Evolutionary conservation across 148 eudicot genomes (phyloP).

Genomic region (Nyssa sinensis): DNA sequence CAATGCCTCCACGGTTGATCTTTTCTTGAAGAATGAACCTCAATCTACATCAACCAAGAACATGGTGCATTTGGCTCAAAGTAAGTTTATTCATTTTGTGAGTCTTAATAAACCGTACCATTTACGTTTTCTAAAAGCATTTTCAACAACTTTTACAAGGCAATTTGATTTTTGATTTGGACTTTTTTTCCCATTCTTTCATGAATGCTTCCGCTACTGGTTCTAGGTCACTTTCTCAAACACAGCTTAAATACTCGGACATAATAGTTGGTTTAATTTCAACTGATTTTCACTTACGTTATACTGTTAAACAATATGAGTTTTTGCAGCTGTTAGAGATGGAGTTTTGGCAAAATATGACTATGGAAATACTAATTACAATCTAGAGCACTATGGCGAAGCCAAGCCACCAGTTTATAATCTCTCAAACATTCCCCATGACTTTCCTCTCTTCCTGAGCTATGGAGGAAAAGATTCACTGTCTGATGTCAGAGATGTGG

Average conservation of each 20-base stretch:
- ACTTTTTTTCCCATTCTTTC: too few species aligned
- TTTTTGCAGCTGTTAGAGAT: constrained; percentile 48
- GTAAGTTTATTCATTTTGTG: constrained; percentile 31
- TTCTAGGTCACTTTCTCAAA: too few species aligned
- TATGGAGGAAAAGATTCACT: constrained; percentile 64
- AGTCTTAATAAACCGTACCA: too few species aligned
- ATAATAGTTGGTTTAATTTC: too few species aligned
- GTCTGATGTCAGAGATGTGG: constrained; percentile 53
- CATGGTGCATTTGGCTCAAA: constrained; percentile 63
- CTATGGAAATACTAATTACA: constrained; percentile 39
- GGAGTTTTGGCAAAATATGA: constrained; percentile 57
- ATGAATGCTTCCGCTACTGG: too few species aligned
- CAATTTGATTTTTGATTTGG: too few species aligned
- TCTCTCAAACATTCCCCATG: constrained; percentile 48
- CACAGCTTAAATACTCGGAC: too few species aligned
- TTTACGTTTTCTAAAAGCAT: too few species aligned
- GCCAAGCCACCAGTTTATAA: constrained; percentile 52
- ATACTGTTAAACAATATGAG: too few species aligned
- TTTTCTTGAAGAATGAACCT: constrained; percentile 60
- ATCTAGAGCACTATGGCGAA: constrained; percentile 49
- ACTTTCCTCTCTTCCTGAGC: constrained; percentile 56
- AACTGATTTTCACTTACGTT: too few species aligned
- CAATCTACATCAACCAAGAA: constrained; percentile 71
- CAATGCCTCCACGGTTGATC: constrained; percentile 50
- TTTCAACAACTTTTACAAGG: too few species aligned